These are phyloP conservation scores for Pleomassaria siparia DNA, from an alignment of 2,329 filamentous ascomycete species.

Conservation along the genomic window DNA sequence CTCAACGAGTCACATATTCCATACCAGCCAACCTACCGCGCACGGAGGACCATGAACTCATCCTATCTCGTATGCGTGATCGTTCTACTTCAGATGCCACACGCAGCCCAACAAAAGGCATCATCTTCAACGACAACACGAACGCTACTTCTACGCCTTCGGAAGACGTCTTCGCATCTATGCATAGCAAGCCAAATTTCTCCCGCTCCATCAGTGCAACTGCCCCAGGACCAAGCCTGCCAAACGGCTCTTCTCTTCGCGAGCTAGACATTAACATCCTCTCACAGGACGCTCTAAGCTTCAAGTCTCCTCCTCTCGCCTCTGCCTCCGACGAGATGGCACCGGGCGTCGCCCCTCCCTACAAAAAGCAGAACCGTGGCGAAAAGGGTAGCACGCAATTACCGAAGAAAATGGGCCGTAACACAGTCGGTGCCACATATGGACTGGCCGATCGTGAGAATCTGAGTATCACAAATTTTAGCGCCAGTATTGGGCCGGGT, in stretches of 20 bases:
- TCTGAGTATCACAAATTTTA: conserved; percentile 42
- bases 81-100: conserved; percentile 29
- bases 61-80: conserved; percentile 54
- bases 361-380: conserved; percentile 49
- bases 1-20: conserved; percentile 77
- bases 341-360: conserved; percentile 34
- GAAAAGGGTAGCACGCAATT: conserved; percentile 42
- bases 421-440: conserved; percentile 45
- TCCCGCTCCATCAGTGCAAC: conserved; percentile 29
- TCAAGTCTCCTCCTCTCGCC: conserved; percentile 25
- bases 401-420: conserved; percentile 46
- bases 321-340: conserved; percentile 29
- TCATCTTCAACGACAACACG: conserved; percentile 54
- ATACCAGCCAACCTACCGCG: conserved; percentile 78
- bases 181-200: conserved; percentile 22
- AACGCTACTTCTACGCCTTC: conserved; percentile 35
- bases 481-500: conserved; percentile 43
- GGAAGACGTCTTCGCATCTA: conserved; percentile 27
- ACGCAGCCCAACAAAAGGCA: conserved; percentile 52
- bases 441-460: conserved; percentile 46
- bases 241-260: conserved; percentile 39
- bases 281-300: conserved; percentile 31
- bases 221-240: conserved; percentile 21
- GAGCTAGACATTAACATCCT: conserved; percentile 54
- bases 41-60: conserved; percentile 64